Evolutionary conservation across 2,329 filamentous ascomycete species (phyloP), one percentile per base, ranked within the genome.

Genomic region (Calonectria pseudoreteaudii): DNA sequence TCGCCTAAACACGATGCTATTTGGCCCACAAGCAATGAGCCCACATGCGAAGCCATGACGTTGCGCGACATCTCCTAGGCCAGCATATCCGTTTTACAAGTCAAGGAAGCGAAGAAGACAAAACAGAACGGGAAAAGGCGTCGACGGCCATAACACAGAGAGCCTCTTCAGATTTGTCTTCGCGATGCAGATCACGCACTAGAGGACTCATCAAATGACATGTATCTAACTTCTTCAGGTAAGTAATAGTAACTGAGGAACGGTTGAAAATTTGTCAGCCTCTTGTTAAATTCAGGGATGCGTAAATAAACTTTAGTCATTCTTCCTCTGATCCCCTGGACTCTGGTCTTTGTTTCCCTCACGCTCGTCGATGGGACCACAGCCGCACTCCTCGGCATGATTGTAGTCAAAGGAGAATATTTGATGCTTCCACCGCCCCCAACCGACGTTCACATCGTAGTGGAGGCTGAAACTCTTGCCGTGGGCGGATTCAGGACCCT

Each of bases 31-130:
- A n/a, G 16, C 2, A 38, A 10, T 14, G 31, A 34, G 41, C 16
- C 36, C 56, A 30, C 56, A 62, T 10, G 56, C 10, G 34, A 62
- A 62, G 36, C 30, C 56, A 41, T 62, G 56, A 28, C 56, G 56
- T 38, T 62, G 4, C 11, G 28, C 20, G 34, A 41, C 36, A 62
- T 62, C 36, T 14, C 20, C 36, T 28, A 14, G n/a, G 56, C 56
- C 56, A 34, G 11, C 20, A 62, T 62, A 62, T 28, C 36, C 56
- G 56, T 41, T 16, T 62, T n/a, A 62, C 11, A 34, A n/a, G 31
- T 20, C 16, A 36, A 41, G 3, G 26, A 16, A 28, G 23, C 23
- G 14, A 41, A 10, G 28, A 18, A 38, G 14, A 41, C 4, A 41
- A 26, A 38, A 26, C 18, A 18, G 7, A 36, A 10, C 18, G 3